phyloP scores from a whole-genome alignment of 345 rosid species.

The sweet orange (Citrus sinensis) region DNA sequence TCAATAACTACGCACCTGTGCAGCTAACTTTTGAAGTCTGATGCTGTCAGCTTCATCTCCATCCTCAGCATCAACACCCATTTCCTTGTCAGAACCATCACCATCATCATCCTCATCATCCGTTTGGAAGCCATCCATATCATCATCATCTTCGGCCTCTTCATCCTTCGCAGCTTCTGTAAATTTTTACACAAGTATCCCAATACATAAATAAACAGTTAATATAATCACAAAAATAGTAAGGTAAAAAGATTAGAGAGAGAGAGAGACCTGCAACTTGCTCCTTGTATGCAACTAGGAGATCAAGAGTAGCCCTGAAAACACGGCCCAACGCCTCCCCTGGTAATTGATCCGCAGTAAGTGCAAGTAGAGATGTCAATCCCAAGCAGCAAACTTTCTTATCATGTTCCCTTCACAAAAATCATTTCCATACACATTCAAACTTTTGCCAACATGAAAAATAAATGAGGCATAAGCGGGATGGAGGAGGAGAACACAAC shows the following conservation, averaged over 20 bases:
- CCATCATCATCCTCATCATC: conserved; percentile 87
- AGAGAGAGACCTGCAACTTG: conserved; percentile 81
- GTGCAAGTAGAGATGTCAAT: conserved; percentile 76
- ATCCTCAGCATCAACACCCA: conserved; percentile 92
- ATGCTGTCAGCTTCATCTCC: conserved; percentile 91
- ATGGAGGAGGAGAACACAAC: not conserved
- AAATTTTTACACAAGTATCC: not conserved
- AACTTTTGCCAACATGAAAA: not conserved
- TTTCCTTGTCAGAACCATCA: conserved; percentile 89
- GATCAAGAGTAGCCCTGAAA: conserved; percentile 83
- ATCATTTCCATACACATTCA: conserved; percentile 11
- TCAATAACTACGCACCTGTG: conserved; percentile 58
- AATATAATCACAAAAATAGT: not conserved
- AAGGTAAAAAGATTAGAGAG: not conserved
- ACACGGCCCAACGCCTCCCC: conserved; percentile 85
- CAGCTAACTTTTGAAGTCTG: conserved; percentile 79
- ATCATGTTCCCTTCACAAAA: conserved; percentile 75
- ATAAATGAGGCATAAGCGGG: not conserved
- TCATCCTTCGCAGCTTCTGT: conserved; percentile 87
- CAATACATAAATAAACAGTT: not conserved
- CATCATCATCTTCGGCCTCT: conserved; percentile 81
- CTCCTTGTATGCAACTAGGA: conserved; percentile 81
- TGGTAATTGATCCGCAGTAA: conserved; percentile 81
- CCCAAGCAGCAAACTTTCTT: conserved; percentile 99
- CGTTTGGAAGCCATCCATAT: conserved; percentile 87